Conservation (phyloP, 306 rosid genomes). For the Prosopis cineraria region DNA sequence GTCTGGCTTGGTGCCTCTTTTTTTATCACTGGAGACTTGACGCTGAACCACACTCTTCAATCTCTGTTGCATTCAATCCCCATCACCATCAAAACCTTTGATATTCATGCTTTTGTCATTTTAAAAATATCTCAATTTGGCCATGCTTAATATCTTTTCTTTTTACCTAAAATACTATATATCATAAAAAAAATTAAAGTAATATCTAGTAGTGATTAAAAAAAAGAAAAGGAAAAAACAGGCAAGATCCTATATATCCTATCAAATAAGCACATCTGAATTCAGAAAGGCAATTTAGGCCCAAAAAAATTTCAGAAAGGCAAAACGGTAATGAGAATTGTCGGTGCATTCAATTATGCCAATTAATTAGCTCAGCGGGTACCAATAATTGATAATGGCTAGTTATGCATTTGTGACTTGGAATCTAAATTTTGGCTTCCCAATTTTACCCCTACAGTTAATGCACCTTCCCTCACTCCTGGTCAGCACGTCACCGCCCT, state of each 20-base stretch:
- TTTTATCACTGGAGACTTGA: not conserved
- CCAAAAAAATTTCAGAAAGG: no score
- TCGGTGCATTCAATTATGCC: not conserved
- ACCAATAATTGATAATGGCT: not conserved
- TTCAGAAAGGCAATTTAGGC: no score
- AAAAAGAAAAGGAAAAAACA: no score
- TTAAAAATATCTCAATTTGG: not conserved
- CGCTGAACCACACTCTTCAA: not conserved
- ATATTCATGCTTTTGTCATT: not conserved
- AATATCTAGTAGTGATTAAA: no score
- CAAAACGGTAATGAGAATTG: not conserved
- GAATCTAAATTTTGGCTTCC: not conserved
- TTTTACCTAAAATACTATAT: not conserved
- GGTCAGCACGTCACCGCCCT: constrained; percentile 5
- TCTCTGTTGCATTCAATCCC: not conserved
- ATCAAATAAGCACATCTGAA: no score
- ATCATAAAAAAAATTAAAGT: no score
- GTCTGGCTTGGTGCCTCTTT: not conserved
- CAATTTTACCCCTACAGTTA: not conserved
- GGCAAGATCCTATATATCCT: no score
- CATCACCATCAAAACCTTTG: not conserved
- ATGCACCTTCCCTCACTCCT: not conserved
- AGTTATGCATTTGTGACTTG: constrained; percentile 26
- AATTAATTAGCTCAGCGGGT: not conserved
- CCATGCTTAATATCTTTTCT: not conserved